Base-by-base conservation (phyloP, 805 yeast genomes). In the Schwanniomyces occidentalis region DNA sequence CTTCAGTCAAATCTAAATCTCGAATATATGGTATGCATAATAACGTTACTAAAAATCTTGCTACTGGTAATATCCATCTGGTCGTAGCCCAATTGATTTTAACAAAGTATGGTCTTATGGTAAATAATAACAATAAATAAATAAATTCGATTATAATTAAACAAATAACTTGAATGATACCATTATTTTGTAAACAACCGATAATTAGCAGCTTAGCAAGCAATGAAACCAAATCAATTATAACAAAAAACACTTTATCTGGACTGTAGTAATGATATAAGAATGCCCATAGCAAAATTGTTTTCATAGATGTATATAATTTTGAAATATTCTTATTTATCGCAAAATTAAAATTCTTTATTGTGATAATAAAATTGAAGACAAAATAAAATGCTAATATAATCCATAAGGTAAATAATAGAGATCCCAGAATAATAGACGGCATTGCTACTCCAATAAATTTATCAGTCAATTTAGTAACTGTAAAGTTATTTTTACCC, bases 271-370 rank as follows among this genome's bases (percentile, higher is more conserved):
- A 55, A 35, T 64, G 60, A 48, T 75, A 76, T 16, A 63, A 46
- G 30, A 58, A 56, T 4, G 72, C 65, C 79, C 80, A 77, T 3
- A 66, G 35, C 32, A 74, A 58, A 24, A 76, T 66, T 5, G 67
- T 54, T 34, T 61, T 65, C 35, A 74, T 56, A 2, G 79, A 74
- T 3, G 78, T 67, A 45, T 76, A 77, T 4, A 76, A 45, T 40
- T 55, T 53, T 3, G 58, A 34, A 12, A 60, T 44, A 8, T 51
- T 56, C 13, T 42, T 42, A 36, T 44, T 56, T 9, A 35, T 37
- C 3, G 20, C 30, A 2, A 54, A 9, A 13, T 49, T 40, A 41
- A 46, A 44, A 6, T 44, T 32, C 22, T 38, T 38, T 14, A 63
- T 16, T 6, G 49, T 30, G 13, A 54, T 27, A 14, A 68, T 41